Evolutionary conservation across 169 alveolate species (phyloP).

Genomic region (Babesia caballi): DNA sequence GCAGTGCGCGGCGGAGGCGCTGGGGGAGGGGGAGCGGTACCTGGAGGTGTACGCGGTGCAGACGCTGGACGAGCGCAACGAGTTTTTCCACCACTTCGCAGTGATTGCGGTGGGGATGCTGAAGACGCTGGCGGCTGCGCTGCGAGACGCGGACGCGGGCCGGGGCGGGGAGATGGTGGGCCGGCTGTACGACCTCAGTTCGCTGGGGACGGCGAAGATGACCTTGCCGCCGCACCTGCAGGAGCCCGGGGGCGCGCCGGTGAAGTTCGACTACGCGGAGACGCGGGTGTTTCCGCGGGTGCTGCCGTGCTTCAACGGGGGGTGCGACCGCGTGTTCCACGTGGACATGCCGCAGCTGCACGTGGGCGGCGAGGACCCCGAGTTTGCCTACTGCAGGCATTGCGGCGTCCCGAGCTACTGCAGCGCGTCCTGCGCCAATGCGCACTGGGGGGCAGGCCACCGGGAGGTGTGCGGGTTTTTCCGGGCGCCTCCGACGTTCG

Average conservation of each 20-base stretch:
- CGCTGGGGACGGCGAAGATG: constrained; percentile 31
- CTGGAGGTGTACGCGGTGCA: constrained; percentile 5
- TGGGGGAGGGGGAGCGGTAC: background rate
- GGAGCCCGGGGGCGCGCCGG: background rate
- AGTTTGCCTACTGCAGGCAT: constrained; percentile 44
- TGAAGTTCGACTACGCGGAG: constrained; percentile 2
- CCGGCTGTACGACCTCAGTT: constrained; percentile 37
- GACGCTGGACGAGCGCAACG: constrained; percentile 18
- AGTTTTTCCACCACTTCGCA: constrained; percentile 42
- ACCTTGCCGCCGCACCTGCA: constrained; percentile 27
- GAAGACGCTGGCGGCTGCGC: background rate
- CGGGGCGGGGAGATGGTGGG: background rate
- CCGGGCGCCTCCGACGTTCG: constrained; percentile 46
- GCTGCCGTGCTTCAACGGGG: constrained; percentile 62
- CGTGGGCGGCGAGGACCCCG: constrained; percentile 7
- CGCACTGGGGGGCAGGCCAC: constrained; percentile 60
- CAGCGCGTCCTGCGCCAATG: constrained; percentile 35
- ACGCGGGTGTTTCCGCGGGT: constrained; percentile 41
- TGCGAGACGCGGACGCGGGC: background rate
- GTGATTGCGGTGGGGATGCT: constrained; percentile 22
- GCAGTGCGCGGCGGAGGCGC: constrained; percentile 10
- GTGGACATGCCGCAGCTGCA: constrained; percentile 63
- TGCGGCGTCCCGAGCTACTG: constrained; percentile 68
- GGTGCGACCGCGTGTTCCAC: constrained; percentile 38
- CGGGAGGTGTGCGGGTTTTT: constrained; percentile 51